Evolutionary conservation across 1,284 basidiomycete species (phyloP).

Genomic region (Mycena citricolor): DNA sequence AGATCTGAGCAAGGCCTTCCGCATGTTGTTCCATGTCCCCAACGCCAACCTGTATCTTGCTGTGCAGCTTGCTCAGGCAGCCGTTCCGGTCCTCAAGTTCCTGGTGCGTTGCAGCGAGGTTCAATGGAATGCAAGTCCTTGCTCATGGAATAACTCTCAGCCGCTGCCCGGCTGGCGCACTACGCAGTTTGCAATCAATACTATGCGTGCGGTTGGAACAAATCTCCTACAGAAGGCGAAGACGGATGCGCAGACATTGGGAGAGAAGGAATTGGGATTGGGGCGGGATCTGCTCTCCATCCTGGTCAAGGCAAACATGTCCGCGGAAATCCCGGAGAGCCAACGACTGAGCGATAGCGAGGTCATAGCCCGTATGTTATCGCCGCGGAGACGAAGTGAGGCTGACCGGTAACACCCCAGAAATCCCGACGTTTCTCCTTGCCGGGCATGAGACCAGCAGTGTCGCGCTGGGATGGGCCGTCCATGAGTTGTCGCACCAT

Average conservation of each 20-base stretch:
- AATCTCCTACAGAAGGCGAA: constrained; percentile 46
- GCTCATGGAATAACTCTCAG: too few relatives aligned
- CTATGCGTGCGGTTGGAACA: constrained; percentile 38
- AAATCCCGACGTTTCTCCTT: constrained; percentile 59
- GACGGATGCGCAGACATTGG: constrained; percentile 30
- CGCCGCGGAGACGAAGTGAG: not conserved
- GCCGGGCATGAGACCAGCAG: constrained; percentile 76
- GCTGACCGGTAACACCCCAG: constrained; percentile 30
- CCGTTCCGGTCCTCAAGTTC: too few relatives aligned
- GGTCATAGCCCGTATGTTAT: constrained; percentile 66
- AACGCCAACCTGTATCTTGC: constrained; percentile 21
- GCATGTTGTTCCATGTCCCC: constrained; percentile 39
- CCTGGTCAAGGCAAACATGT: constrained; percentile 65
- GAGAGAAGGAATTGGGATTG: constrained; percentile 25
- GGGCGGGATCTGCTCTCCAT: constrained; percentile 52
- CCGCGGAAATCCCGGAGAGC: constrained; percentile 51
- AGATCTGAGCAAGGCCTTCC: constrained; percentile 49
- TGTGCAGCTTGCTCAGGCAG: too few relatives aligned
- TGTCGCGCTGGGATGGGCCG: constrained; percentile 55
- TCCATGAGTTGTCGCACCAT: constrained; percentile 60
- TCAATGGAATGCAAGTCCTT: too few relatives aligned
- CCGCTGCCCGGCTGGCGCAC: too few relatives aligned
- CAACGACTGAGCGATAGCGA: constrained; percentile 73
- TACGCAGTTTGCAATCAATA: too few relatives aligned
- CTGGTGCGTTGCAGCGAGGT: too few relatives aligned